Base-by-base conservation (phyloP, 176 grass and related monocot species). In the Oryza officinalis region DNA sequence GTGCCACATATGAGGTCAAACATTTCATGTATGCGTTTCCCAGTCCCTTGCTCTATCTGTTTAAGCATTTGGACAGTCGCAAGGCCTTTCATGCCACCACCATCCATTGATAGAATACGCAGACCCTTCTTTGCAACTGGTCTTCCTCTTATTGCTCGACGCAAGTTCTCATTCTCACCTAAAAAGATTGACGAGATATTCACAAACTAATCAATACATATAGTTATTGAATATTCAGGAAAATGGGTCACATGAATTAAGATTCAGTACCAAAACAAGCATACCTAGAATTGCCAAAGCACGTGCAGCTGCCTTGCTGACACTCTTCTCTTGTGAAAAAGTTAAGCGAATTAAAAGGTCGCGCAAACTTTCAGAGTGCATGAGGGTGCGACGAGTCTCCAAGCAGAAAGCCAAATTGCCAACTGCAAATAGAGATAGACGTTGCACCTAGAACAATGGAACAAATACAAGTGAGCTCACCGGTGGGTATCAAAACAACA, bases 1-100 rank as follows among this genome's bases (percentile, higher is more conserved):
- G 96, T 98, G 81, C 96, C 96, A 67, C 96, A 98, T 88, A 98
- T 98, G 68, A 98, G 85, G 67, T 98, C 96, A 93, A 98, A 98
- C 91, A 98, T 92, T 89, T 98, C 96, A 83, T 98, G 91, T 86
- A 98, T 95, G 47, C 78, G 83, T 83, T 88, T 95, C 66, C 96
- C 96, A 83, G 93, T 94, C 90, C 96, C 93, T 92, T 95, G 81
- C 80, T 98, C 96, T 77, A 98, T 95, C 81, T 98, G 93, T 80
- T 95, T 98, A 86, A 98, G 93, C 49, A 98, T 98, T 84, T 98
- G 93, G 41, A 98, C 96, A 81, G 96, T 98, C 52, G 93, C 96
- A 90, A 98, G 89, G 71, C 96, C 96, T 74, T 98, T 98, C 96
- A 98, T 98, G 69, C 96, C 96, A 81, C 96, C 96, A 85, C 96